Evolutionary conservation across 345 rosid genomes (phyloP).

Genomic region (Anastatica hierochuntica): DNA sequence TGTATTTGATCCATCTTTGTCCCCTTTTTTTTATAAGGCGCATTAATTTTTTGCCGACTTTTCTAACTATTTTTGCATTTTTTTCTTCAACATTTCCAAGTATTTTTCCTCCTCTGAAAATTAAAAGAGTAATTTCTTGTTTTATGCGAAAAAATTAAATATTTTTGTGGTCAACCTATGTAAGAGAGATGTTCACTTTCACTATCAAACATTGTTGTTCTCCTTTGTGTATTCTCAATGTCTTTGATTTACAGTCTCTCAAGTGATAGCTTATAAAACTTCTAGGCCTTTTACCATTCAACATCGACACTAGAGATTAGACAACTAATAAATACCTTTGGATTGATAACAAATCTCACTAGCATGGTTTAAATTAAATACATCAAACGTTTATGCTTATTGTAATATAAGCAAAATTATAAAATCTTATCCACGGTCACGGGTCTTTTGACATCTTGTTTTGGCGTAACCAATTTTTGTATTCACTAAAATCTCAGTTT

Average conservation of each 20-base stretch:
- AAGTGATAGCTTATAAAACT: not conserved
- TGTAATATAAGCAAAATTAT: not conserved
- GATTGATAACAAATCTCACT: conserved; percentile 2
- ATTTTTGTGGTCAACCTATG: conserved; percentile 1
- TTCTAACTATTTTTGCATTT: too few relatives aligned
- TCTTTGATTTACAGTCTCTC: not conserved
- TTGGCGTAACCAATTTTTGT: not conserved
- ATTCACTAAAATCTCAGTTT: conserved; percentile 5
- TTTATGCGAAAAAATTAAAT: not conserved
- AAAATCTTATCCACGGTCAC: conserved; percentile 1
- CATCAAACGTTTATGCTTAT: not conserved
- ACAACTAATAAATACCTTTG: not conserved
- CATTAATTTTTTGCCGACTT: too few relatives aligned
- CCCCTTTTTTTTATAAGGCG: not conserved
- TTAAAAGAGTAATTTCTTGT: not conserved
- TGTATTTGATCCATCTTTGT: conserved; percentile 6
- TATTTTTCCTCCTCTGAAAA: not conserved
- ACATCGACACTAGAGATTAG: not conserved
- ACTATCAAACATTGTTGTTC: not conserved
- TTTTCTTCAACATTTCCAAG: not conserved
- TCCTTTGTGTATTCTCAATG: not conserved
- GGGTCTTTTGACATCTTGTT: conserved; percentile 14
- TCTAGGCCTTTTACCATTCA: not conserved
- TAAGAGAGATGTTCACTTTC: conserved; percentile 1
- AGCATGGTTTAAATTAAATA: not conserved